These are phyloP conservation scores for Trametes sanguinea DNA, from an alignment of 768 basidiomycete genomes.

Conservation along the genomic window DNA sequence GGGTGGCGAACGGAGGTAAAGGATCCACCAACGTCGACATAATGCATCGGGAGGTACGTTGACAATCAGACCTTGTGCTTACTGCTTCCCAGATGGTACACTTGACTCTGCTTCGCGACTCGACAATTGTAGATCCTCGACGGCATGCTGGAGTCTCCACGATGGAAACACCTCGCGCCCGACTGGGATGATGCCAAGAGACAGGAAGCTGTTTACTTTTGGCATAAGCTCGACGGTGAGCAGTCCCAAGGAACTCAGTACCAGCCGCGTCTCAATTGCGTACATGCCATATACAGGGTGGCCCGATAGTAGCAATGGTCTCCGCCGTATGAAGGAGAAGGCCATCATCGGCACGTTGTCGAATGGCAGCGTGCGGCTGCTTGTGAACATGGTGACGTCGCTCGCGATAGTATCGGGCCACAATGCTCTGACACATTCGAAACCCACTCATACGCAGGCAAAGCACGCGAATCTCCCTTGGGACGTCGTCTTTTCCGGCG, in stretches of 20 bases:
- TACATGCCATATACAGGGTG: slow-evolving; percentile 54
- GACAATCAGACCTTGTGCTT: too few relatives aligned
- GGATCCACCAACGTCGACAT: slow-evolving; percentile 55
- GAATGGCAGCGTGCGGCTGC: slow-evolving; percentile 62
- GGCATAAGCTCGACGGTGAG: slow-evolving; percentile 62
- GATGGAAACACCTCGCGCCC: slow-evolving; percentile 52
- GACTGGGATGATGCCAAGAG: slow-evolving; percentile 48
- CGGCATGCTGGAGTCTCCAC: slow-evolving; percentile 46
- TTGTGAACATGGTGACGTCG: slow-evolving; percentile 58
- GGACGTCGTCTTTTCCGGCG: slow-evolving; percentile 63
- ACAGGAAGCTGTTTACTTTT: slow-evolving; percentile 47
- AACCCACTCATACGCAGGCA: slow-evolving; percentile 41
- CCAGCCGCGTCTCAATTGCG: too few relatives aligned
- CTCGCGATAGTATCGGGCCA: not conserved
- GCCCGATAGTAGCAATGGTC: slow-evolving; percentile 53
- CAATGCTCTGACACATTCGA: not conserved
- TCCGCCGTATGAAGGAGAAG: slow-evolving; percentile 53
- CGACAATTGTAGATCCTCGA: slow-evolving; percentile 52
- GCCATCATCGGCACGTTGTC: slow-evolving; percentile 56
- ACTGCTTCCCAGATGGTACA: too few relatives aligned
- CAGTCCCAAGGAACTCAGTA: too few relatives aligned
- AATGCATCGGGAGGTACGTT: slow-evolving; percentile 55
- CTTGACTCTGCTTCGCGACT: not conserved
- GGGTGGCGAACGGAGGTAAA: slow-evolving; percentile 45
- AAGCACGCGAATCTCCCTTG: slow-evolving; percentile 62